These are phyloP conservation scores for Wickerhamomyces bisporus DNA, from an alignment of 805 yeast species.

Conservation along the genomic window DNA sequence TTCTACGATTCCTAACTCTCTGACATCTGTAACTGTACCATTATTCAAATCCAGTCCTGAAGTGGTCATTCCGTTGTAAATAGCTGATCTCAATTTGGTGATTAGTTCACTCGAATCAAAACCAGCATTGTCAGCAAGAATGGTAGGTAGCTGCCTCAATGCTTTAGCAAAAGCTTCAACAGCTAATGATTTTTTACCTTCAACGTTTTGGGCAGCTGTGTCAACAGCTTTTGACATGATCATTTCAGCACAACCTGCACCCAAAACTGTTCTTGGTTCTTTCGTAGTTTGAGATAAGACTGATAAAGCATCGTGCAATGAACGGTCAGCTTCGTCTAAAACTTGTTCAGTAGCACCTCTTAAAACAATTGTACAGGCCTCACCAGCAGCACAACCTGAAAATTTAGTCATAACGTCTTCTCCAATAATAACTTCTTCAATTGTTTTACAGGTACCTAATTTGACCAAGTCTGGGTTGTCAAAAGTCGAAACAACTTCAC, in stretches of 20 bases:
- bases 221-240: constrained; percentile 97
- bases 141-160: constrained; percentile 89
- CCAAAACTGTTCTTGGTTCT: constrained; percentile 82
- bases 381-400: constrained; percentile 92
- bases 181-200: constrained; percentile 91
- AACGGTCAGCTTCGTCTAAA: constrained; percentile 94
- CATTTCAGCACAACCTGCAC: constrained; percentile 88
- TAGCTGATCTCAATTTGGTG: constrained; percentile 79
- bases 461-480: constrained; percentile 85
- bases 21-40: constrained; percentile 89
- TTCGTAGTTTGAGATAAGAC: constrained; percentile 92
- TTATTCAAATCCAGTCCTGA: constrained; percentile 84
- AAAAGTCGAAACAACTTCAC: constrained; percentile 95
- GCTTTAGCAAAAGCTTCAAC: constrained; percentile 90
- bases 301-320: constrained; percentile 93
- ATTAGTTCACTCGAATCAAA: constrained; percentile 90
- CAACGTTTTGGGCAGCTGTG: constrained; percentile 89
- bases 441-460: constrained; percentile 81
- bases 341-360: constrained; percentile 98
- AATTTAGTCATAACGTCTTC: constrained; percentile 88
- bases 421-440: constrained; percentile 91
- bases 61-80: constrained; percentile 83
- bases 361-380: constrained; percentile 92
- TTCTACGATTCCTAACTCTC: constrained; percentile 89
- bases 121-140: constrained; percentile 96